Evolutionary conservation across 2,329 filamentous ascomycete species (phyloP), one percentile per base, ranked within the genome.

Genomic region (Atkinsonella hypoxylon): DNA sequence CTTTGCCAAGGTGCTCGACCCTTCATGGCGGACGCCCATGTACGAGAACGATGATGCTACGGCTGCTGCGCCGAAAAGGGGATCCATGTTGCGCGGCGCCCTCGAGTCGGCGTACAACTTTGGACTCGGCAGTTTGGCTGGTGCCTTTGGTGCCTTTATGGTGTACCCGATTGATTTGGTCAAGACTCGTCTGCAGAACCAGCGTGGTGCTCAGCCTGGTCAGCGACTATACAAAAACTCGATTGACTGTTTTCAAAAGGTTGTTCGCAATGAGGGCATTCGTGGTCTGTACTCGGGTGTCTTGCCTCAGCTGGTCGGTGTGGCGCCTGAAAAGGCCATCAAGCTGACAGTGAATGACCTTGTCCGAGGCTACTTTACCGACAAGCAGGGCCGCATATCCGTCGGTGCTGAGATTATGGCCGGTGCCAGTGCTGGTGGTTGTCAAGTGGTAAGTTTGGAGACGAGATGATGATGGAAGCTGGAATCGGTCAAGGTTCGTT

Each of bases 241-340:
- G 45, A 71, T 95, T 56, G 93, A 98, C 69, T 98, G 93, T 67
- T 89, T 90, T 54, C 83, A 79, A 66, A 98, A 97, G 71, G 90
- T 98, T 40, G 74, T 97, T 55, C 82, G 83, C 55, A 96, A 97
- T 62, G 93, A 98, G 70, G 93, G 93, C 51, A 78, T 95, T 67
- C 77, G 76, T 39, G 93, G 93, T 20, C 71, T 98, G 47, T 98
- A 98, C 73, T 95, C 91, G 47, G 93, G 93, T 64, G 89, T 98
- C 18, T 68, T 96, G 48, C 93, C 93, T 11, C 93, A 98, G 74
- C 78, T 98, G 44, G 88, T 98, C 55, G 93, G 93, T 67, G 93
- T 98, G 44, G 93, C 93, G n/a, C 93, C 93, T 2, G 93, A 98
- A 68, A 98, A 98, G 76, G 93, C 93, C 59, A 98, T 98, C 73